Percentiles rank a stretch among this genome's conserved stretches.
Evolutionary conservation across 305 asterid genomes (phyloP).

Genomic region (Fraxinus ornus): DNA sequence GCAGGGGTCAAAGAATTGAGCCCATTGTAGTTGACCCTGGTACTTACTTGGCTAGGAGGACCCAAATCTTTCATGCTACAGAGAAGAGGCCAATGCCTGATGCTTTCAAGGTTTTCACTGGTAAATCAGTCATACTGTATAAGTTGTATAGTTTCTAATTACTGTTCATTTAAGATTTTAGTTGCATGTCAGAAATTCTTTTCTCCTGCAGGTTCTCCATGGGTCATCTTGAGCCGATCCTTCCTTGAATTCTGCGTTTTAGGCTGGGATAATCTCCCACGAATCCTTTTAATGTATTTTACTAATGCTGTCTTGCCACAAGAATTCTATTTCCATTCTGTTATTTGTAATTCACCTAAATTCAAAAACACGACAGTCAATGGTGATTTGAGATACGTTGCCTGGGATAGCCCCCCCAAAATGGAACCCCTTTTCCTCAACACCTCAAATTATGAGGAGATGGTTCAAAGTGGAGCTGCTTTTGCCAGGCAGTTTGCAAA

Average conservation of each 20-base stretch:
- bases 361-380: slow-evolving; percentile 79
- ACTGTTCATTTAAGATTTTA: neutral
- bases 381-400: slow-evolving; percentile 77
- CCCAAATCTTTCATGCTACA: slow-evolving; percentile 88
- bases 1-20: slow-evolving; percentile 74
- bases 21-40: slow-evolving; percentile 97
- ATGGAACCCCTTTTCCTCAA: slow-evolving; percentile 83
- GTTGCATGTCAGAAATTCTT: neutral
- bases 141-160: neutral
- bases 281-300: slow-evolving; percentile 83
- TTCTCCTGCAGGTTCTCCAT: slow-evolving; percentile 70
- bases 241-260: slow-evolving; percentile 81
- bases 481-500: slow-evolving; percentile 80
- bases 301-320: slow-evolving; percentile 65
- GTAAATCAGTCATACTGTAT: slow-evolving; percentile 33
- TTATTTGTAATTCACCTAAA: slow-evolving; percentile 74
- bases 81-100: slow-evolving; percentile 89
- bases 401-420: slow-evolving; percentile 96
- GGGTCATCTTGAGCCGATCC: slow-evolving; percentile 82
- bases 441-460: slow-evolving; percentile 53
- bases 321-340: slow-evolving; percentile 94
- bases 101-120: slow-evolving; percentile 85
- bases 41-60: slow-evolving; percentile 70
- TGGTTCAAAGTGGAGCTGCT: slow-evolving; percentile 83
- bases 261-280: slow-evolving; percentile 97